Base-by-base conservation (phyloP, 805 yeast species). In the Kluyveromyces starmeri region DNA sequence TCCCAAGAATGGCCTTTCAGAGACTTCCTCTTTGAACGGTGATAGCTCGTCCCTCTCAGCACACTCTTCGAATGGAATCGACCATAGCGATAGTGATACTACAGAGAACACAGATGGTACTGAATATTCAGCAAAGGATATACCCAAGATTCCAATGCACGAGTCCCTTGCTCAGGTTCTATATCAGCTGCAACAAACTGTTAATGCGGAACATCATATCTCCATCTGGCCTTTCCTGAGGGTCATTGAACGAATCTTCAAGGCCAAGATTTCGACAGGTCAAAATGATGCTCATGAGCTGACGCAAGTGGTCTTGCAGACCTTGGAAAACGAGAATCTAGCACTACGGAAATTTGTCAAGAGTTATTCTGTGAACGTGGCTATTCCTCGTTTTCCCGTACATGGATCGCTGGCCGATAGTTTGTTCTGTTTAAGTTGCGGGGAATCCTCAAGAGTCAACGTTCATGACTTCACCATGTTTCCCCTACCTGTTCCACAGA, bases 251-350 rank as follows among this genome's bases (percentile, higher is more conserved):
- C 57, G 55, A 7, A 76, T 82, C 11, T 82, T 78, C 59, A 71
- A 76, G 36, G 77, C 88, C 3, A 75, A 73, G 43, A 78, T 92
- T 18, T 78, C 94, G 2, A 63, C 81, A 22, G 73, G 73, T 29
- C 98, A 92, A 55, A 95, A 89, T 50, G 98, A 89, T 61, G 96
- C 97, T 0, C 96, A 92, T 48, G 98, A 89, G 50, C 66, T 92
- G 43, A 71, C 89, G 20, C 95, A 85, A 52, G 59, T 84, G 34
- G 67, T 88, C 14, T 61, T 89, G 15, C 95, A 88, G 48, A 78
- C 89, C 0, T 62, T 92, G 33, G 76, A 80, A 33, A 68, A 67
- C 36, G 96, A 89, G 51, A 67, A 71, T 44, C 47, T 62, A 7
- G 59, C 58, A 28, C 39, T 77, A 30, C 56, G 53, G 21, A 62